Base-by-base conservation (phyloP, 2,329 filamentous ascomycete genomes). In the Pseudophaeomoniella oleicola region DNA sequence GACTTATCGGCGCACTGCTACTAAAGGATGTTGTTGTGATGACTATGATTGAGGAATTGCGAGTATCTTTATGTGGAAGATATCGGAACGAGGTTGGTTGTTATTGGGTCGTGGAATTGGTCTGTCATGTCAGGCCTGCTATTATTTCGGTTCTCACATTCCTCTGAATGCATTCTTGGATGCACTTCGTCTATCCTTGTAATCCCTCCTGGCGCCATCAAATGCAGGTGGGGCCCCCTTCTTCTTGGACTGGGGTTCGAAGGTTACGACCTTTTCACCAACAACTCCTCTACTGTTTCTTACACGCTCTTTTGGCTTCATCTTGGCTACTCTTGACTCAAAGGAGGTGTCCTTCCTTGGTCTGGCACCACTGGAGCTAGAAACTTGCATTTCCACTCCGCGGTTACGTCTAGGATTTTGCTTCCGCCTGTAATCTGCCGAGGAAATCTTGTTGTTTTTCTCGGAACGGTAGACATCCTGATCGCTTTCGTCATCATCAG, bases 211-310 rank as follows among this genome's bases (percentile, higher is more conserved):
- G 19, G 41, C 41, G 33, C 49, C 42, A 3, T 41, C 41, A 29
- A 27, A 15, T 15, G 33, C 29, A 19, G 35, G 30, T 29, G 36
- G 35, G 13, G 37, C 17, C 2, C 38, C 36, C 39, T 54, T 58
- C 22, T 47, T 57, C 48, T 66, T 67, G 40, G 54, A 53, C 32
- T 60, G 56, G 0, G 75, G 73, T 36, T 64, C 68, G 55, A 78
- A 79, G 1, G 71, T 72, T 40, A 79, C 65, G 44, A 75, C 67
- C 46, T 71, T 65, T 43, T 67, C 64, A 12, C 64, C 64, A 16
- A 63, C 61, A 1, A 58, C 59, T 19, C 50, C 52, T 34, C 48
- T 47, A 16, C 50, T 48, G 13, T 54, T 50, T 5, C 48, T 42
- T 6, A 55, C 51, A 19, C 52, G 53, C 16, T 54, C 47, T 29